Evolutionary conservation across 495 filamentous ascomycete species (phyloP), one percentile per base, ranked within the genome.

Genomic region (Tuber brumale): DNA sequence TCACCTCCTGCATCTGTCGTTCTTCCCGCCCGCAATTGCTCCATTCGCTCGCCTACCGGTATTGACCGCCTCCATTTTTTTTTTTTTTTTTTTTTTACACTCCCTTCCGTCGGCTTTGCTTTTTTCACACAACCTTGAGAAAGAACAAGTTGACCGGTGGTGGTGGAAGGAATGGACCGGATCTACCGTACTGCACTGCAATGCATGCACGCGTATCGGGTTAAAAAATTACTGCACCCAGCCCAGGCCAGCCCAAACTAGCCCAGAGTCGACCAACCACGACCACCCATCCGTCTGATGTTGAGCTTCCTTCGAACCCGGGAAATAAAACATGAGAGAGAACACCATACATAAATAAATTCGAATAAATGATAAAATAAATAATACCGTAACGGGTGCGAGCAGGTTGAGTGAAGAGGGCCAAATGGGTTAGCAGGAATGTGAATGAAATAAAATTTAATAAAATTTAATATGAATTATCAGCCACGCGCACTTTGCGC

Each of bases 21-120:
- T 72, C 42, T 72, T 44, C 69, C 48, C 76, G 76, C 76, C 76
- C 76, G 76, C 76, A 19, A 75, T 45, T 71, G 31, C 45, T 71
- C 69, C 21, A 80, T 80, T 80, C 78, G 76, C 46, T 80, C 78
- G 76, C 70, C 78, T 80, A n/a, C n/a, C n/a, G n/a, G n/a, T n/a
- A 48, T 80, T 70, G 48, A 70, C 48, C 44, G 44, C n/a, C 39
- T 44, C 43, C 71, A 10, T 48, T 70, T 48, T 41, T 41, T 41
- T 41, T 41, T 41, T 41, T 6, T 41, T 41, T 41, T 41, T 41
- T 6, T 41, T 44, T 14, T 9, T 44, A 1, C 12, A 3, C 43
- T 48, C 45, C 72, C 41, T 35, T 46, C 57, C 31, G 43, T 61
- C 51, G 70, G 18, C 48, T 70, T 70, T 69, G 75, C 66, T 73